Conservation (phyloP, 2,329 filamentous ascomycete species). For the Blastomyces percursus region DNA sequence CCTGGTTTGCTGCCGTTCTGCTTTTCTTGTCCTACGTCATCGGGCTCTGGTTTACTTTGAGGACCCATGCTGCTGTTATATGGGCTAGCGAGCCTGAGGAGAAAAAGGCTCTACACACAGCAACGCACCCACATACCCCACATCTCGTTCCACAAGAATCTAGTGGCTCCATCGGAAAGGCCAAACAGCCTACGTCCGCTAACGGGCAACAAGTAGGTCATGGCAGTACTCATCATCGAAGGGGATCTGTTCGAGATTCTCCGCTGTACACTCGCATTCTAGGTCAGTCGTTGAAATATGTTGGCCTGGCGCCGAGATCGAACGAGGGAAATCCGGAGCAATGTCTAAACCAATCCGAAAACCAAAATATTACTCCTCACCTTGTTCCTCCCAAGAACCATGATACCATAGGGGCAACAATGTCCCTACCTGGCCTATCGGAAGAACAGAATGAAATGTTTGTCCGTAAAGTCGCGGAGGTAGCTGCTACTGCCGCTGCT, state of each 20-base stretch:
- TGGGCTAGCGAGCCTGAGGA: conserved; percentile 81
- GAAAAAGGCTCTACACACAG: conserved; percentile 45
- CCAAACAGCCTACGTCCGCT: conserved; percentile 17
- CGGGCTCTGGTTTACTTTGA: conserved; percentile 85
- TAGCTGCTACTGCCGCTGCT: conserved; percentile 71
- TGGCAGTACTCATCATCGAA: conserved; percentile 38
- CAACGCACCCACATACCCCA: conserved; percentile 23
- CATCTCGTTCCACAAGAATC: conserved; percentile 1
- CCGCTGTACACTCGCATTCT: conserved; percentile 88
- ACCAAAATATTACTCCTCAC: conserved; percentile 45
- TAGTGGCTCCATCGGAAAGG: background rate
- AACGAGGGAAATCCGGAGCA: conserved; percentile 26
- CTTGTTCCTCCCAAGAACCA: conserved; percentile 61
- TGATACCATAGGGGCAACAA: conserved; percentile 25
- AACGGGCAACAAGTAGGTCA: conserved; percentile 23
- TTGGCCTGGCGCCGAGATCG: conserved; percentile 47
- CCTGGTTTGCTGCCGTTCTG: conserved; percentile 72
- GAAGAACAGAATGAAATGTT: conserved; percentile 72
- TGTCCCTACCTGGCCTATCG: conserved; percentile 53
- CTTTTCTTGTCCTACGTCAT: conserved; percentile 90
- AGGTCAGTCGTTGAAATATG: conserved; percentile 77
- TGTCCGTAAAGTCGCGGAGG: conserved; percentile 79
- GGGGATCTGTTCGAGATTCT: conserved; percentile 69
- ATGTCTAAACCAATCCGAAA: conserved; percentile 59
- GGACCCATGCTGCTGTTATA: conserved; percentile 92